Base-by-base conservation (phyloP, 2,329 filamentous ascomycete genomes). In the Fusarium redolens region DNA sequence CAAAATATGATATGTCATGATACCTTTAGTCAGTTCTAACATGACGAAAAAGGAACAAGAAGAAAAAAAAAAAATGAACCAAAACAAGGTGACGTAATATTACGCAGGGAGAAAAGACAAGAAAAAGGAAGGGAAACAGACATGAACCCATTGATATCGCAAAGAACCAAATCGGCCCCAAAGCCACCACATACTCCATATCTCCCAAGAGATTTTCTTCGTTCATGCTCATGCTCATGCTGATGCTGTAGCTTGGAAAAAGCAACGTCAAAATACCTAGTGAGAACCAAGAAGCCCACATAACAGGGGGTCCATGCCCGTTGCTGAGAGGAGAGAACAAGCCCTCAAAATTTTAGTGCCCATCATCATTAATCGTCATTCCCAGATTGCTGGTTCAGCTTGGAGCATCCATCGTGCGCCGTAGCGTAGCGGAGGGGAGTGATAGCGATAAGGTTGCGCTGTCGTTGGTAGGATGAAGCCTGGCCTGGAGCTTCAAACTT, bases 111-210 rank as follows among this genome's bases (percentile, higher is more conserved):
- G 14, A 37, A 17, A 30, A 62, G 11, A 35, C 7, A 4, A 48
- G 12, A 8, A 40, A n/a, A 60, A 28, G 10, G 4, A 50, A 54
- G 54, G 40, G 56, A 43, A 35, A 56, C 50, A 17, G 41, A 62
- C 65, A 68, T 35, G 47, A 43, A 67, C 62, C 41, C 40, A 67
- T 67, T 60, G 71, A 71, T 66, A 75, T 72, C 61, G 56, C 66
- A 70, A 58, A 30, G 28, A 52, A 71, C 62, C 58, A 62, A 61
- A 71, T 54, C 58, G 38, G 62, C 44, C 60, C 41, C 51, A 38
- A 64, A 69, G 67, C 64, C 55, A 65, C 69, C 65, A n/a, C 52
- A 44, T 62, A 67, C 71, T 76, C 71, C 73, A 58, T 56, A 35
- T 65, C 41, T 66, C 58, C 51, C 10, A n/a, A 38, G 22, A 61